These are phyloP conservation scores for Hanseniaspora singularis DNA, from an alignment of 805 yeast genomes.

Conservation along the genomic window DNA sequence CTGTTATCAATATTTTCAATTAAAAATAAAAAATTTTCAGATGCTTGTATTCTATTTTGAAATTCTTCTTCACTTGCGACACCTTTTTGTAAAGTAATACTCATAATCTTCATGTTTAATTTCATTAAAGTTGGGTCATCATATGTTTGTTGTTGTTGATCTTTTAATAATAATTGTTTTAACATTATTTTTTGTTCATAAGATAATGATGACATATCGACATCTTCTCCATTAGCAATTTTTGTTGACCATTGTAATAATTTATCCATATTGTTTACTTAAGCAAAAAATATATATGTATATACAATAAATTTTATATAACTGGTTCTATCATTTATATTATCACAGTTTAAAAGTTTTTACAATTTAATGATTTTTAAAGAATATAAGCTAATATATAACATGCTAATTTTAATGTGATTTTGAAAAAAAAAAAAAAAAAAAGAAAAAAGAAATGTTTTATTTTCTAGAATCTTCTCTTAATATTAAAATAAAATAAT, in stretches of 20 bases:
- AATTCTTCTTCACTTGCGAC: conserved; percentile 6
- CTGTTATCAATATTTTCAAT: conserved; percentile 92
- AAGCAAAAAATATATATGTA: neutral
- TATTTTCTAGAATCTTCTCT: too few relatives aligned
- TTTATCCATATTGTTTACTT: conserved; percentile 56
- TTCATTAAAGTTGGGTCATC: conserved; percentile 87
- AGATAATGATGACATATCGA: conserved; percentile 33
- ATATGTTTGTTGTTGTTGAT: conserved; percentile 10
- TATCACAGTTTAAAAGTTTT: too few relatives aligned
- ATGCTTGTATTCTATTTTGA: conserved; percentile 59
- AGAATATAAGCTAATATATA: too few relatives aligned
- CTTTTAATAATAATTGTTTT: conserved; percentile 9
- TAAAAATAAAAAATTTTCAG: conserved; percentile 86
- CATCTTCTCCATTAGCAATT: conserved; percentile 59
- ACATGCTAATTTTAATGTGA: too few relatives aligned
- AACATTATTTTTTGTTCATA: conserved; percentile 14
- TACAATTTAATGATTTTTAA: too few relatives aligned
- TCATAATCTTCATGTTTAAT: conserved; percentile 52
- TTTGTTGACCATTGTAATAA: conserved; percentile 85
- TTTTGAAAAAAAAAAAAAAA: too few relatives aligned
- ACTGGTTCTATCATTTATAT: conserved; percentile 16
- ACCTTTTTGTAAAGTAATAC: conserved; percentile 31
- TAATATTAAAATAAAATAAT: too few relatives aligned
- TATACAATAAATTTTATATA: neutral
- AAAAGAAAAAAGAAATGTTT: too few relatives aligned